Conservation (phyloP, 2,329 filamentous ascomycete genomes). For the Aphanocladium album region DNA sequence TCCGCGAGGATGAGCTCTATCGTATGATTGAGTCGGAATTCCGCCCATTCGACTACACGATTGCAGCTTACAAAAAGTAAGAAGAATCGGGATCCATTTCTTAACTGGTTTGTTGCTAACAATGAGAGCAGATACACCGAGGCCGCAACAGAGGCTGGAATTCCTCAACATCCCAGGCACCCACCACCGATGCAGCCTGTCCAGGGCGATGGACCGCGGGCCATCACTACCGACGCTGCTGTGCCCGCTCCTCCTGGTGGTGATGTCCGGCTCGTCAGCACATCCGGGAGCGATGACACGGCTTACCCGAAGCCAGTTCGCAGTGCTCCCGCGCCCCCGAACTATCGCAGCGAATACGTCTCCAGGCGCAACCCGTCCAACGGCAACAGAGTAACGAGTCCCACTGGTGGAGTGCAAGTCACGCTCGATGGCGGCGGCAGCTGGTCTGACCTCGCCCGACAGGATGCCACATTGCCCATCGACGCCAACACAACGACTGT, state of each 20-base stretch:
- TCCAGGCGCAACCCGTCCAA: constrained; percentile 47
- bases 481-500: constrained; percentile 55
- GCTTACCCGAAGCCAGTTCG: constrained; percentile 17
- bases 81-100: too few species aligned
- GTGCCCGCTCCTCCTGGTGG: constrained; percentile 33
- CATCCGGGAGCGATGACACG: constrained; percentile 2
- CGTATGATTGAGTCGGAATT: constrained; percentile 92
- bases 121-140: constrained; percentile 7
- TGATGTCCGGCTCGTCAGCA: neutral
- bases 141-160: constrained; percentile 5
- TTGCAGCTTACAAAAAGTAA: constrained; percentile 71
- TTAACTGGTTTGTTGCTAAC: neutral
- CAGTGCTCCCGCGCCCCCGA: constrained; percentile 36
- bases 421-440: constrained; percentile 84
- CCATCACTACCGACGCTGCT: constrained; percentile 48
- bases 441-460: constrained; percentile 86
- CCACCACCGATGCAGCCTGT: neutral
- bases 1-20: constrained; percentile 89
- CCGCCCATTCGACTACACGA: constrained; percentile 90
- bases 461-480: constrained; percentile 68
- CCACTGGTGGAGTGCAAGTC: constrained; percentile 82
- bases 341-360: constrained; percentile 44
- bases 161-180: neutral
- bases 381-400: constrained; percentile 66
- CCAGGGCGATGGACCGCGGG: constrained; percentile 33